Conservation (phyloP, 352 stramenopile genomes). For the Phytophthora foliorum region DNA sequence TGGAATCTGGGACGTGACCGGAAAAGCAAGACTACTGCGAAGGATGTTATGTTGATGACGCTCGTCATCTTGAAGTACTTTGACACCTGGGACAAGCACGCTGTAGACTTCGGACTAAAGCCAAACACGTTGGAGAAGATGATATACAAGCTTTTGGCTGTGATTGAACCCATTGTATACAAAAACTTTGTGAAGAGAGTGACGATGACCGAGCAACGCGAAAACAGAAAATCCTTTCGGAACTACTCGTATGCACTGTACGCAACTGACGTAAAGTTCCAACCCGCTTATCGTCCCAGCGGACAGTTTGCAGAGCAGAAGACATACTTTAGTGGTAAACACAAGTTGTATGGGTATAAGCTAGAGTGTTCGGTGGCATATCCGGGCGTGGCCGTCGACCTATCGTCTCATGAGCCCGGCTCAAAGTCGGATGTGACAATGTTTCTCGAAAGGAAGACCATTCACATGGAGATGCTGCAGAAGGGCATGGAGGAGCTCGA, state of each 20-base stretch:
- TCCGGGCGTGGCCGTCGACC: neutral
- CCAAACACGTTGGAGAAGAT: conserved; percentile 11
- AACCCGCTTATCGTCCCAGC: conserved; percentile 2
- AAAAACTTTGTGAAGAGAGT: neutral
- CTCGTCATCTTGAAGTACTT: conserved; percentile 2
- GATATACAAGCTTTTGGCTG: neutral
- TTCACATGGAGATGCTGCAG: conserved; percentile 7
- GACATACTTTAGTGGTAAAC: neutral
- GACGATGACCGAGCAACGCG: conserved; percentile 1
- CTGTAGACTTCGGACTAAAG: neutral
- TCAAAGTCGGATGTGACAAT: conserved; percentile 11
- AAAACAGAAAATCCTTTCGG: neutral
- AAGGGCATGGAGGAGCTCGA: neutral
- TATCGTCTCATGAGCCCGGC: neutral
- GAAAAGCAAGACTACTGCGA: neutral
- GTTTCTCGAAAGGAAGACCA: neutral
- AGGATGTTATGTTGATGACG: conserved; percentile 1
- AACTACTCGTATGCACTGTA: conserved; percentile 3
- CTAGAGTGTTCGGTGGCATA: conserved; percentile 6
- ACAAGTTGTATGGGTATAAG: conserved; percentile 1
- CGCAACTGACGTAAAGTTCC: conserved; percentile 9
- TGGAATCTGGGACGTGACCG: neutral
- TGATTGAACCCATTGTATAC: neutral
- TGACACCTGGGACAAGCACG: conserved; percentile 15
- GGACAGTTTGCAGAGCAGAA: neutral